Evolutionary conservation across 257 asterid species (phyloP).

Genomic region (Solanum habrochaites): DNA sequence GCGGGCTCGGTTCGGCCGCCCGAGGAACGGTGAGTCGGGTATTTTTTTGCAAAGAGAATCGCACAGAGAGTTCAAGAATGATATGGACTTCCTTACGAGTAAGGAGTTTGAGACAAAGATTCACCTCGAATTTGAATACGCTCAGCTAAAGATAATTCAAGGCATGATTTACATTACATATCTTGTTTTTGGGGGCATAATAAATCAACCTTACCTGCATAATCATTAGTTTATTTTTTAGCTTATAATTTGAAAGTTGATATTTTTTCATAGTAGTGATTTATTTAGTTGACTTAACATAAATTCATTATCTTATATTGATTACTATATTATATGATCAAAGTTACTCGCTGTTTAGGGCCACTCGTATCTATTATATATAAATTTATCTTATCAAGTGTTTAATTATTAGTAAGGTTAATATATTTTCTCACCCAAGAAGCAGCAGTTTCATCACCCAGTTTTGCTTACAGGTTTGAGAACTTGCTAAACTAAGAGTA

Average conservation of each 20-base stretch:
- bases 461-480: neutral
- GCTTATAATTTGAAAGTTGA: neutral
- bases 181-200: neutral
- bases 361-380: too few species aligned
- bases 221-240: neutral
- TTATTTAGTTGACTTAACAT: neutral
- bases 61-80: slow-evolving; percentile 56
- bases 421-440: neutral
- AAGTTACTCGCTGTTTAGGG: neutral
- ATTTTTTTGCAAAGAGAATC: slow-evolving; percentile 27
- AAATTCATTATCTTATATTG: neutral
- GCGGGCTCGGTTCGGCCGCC: slow-evolving; percentile 31
- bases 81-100: slow-evolving; percentile 58
- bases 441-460: too few species aligned
- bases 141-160: slow-evolving; percentile 34
- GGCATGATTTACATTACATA: neutral
- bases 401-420: neutral
- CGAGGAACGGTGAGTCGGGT: slow-evolving; percentile 35
- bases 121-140: slow-evolving; percentile 29
- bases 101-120: slow-evolving; percentile 46
- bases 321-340: neutral
- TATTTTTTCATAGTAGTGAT: neutral
- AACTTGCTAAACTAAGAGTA: too few species aligned
- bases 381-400: too few species aligned
- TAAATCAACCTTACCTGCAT: neutral